A percentile compares a stretch with the other conserved stretches of the same genome.
Conservation (phyloP, 371 early-diverging fungal genomes). For the Homolaphlyctis polyrhiza region DNA sequence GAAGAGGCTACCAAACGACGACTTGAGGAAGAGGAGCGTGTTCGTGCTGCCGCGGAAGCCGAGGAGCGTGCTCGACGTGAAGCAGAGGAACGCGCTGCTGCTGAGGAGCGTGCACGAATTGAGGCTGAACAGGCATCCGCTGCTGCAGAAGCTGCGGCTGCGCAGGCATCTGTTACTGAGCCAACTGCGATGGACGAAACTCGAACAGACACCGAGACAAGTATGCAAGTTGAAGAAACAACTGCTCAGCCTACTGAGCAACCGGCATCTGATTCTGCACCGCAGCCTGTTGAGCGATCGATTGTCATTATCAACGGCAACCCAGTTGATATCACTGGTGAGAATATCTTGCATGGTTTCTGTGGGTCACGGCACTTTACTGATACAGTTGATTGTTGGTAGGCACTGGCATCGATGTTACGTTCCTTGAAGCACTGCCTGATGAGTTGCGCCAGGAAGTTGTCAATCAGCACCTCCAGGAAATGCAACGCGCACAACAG, state of each 20-base stretch:
- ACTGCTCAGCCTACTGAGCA: not conserved
- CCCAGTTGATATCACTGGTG: slow-evolving; percentile 81
- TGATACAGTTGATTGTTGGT: not conserved
- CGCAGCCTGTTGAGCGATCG: slow-evolving; percentile 14
- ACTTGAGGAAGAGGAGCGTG: slow-evolving; percentile 30
- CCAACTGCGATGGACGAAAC: slow-evolving; percentile 5
- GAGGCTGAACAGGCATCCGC: slow-evolving; percentile 28
- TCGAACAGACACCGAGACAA: slow-evolving; percentile 28
- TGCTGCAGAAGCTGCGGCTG: slow-evolving; percentile 31
- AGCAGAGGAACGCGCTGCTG: slow-evolving; percentile 14
- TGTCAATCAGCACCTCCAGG: slow-evolving; percentile 67
- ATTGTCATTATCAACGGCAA: slow-evolving; percentile 65
- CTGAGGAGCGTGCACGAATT: slow-evolving; percentile 16
- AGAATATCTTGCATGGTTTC: not conserved
- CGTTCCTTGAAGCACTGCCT: slow-evolving; percentile 92
- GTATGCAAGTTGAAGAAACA: slow-evolving; percentile 36
- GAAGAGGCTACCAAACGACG: not conserved
- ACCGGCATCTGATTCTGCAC: slow-evolving; percentile 14
- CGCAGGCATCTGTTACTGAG: slow-evolving; percentile 33
- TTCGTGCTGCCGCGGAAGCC: slow-evolving; percentile 26
- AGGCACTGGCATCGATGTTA: slow-evolving; percentile 86
- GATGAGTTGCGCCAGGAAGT: slow-evolving; percentile 93
- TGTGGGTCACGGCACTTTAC: not conserved
- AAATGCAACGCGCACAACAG: slow-evolving; percentile 29
- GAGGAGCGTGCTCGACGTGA: slow-evolving; percentile 7